Conservation (phyloP, 768 basidiomycete species). For the Tulasnella sp. region DNA sequence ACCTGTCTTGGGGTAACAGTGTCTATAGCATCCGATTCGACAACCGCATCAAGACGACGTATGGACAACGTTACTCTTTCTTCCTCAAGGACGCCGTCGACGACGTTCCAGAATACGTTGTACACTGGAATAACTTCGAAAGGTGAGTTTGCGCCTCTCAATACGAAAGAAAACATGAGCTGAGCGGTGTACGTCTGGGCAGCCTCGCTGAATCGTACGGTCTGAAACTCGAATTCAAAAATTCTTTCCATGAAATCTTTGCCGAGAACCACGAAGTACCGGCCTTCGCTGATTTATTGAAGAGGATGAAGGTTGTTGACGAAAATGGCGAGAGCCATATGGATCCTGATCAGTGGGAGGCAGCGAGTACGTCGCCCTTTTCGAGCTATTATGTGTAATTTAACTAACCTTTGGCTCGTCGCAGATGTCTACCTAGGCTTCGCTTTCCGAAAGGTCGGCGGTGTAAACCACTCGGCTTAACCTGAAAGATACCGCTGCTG, state of each 20-base stretch:
- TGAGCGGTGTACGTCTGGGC: constrained; percentile 2
- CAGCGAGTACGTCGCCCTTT: constrained; percentile 76
- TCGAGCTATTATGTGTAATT: neutral
- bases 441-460: constrained; percentile 67
- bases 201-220: constrained; percentile 86
- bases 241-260: constrained; percentile 90
- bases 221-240: constrained; percentile 72
- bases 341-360: constrained; percentile 97
- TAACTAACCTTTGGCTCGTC: constrained; percentile 26
- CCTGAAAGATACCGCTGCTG: neutral
- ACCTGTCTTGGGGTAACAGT: constrained; percentile 84
- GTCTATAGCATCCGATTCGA: constrained; percentile 91
- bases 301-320: constrained; percentile 92
- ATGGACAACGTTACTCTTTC: constrained; percentile 94
- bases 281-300: constrained; percentile 82
- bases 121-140: constrained; percentile 93
- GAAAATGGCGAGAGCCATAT: constrained; percentile 84
- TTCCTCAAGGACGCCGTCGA: constrained; percentile 94
- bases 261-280: constrained; percentile 74
- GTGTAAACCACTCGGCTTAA: neutral
- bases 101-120: constrained; percentile 95
- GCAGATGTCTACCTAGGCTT: constrained; percentile 93
- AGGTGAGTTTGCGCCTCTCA: constrained; percentile 53
- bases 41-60: constrained; percentile 62
- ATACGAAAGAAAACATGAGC: neutral